These are phyloP conservation scores for Artemisia tridentata DNA, from an alignment of 129 eudicot species.

Conservation along the genomic window DNA sequence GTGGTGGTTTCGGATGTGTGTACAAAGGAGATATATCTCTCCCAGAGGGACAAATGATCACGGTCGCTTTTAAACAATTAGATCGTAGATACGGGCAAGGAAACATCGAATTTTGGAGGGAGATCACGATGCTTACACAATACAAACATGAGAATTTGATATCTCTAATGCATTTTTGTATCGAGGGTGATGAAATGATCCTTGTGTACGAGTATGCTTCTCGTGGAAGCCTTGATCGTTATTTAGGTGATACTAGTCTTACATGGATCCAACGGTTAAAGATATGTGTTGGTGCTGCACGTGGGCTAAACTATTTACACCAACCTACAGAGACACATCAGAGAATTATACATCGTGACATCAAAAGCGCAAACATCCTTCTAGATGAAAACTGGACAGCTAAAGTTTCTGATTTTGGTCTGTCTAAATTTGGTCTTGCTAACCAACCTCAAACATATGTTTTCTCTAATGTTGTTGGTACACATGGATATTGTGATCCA, in stretches of 20 bases:
- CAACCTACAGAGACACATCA: neutral
- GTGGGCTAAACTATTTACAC: neutral
- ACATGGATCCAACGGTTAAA: neutral
- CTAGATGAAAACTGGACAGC: neutral
- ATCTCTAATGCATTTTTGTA: constrained; percentile 1
- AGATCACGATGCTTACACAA: neutral
- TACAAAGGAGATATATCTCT: neutral
- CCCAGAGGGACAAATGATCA: neutral
- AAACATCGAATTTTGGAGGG: neutral
- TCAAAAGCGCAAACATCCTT: constrained; percentile 3
- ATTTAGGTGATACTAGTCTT: neutral
- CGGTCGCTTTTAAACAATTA: neutral
- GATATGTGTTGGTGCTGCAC: neutral
- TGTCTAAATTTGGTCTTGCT: neutral
- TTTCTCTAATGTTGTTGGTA: neutral
- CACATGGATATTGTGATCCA: neutral
- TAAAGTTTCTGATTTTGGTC: neutral
- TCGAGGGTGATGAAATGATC: neutral
- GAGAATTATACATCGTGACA: neutral
- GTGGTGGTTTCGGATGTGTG: neutral
- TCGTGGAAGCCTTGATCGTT: neutral
- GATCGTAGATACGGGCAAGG: neutral
- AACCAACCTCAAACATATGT: constrained; percentile 2
- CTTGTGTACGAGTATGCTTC: constrained; percentile 4
- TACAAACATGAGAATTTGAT: neutral